Base-by-base conservation (phyloP, 768 basidiomycete species). In the Pilatotrama ljubarskyi region DNA sequence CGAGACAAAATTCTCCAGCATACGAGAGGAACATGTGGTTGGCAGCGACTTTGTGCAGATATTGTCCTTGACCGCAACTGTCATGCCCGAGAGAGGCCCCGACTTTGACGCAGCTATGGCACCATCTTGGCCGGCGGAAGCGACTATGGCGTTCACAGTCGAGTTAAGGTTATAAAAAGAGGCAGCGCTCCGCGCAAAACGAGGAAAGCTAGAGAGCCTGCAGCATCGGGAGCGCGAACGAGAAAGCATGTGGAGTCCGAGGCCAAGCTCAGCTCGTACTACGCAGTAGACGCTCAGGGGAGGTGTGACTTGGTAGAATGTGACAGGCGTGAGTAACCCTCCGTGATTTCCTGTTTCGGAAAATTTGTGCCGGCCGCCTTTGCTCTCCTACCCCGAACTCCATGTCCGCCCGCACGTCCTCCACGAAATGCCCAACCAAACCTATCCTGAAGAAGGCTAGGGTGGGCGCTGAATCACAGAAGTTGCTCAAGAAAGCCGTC, bases 1-100 rank as follows among this genome's bases (percentile, higher is more conserved):
- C 0, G 95, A 85, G 0, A 66, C 72, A 68, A 91, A 97, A 38
- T 82, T 91, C 59, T 77, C 73, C 14, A 98, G 80, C 75, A 95
- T 89, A 1, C 73, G 73, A 0, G 93, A 95, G 2, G 91, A 86
- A 69, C 93, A 93, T 37, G 91, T 90, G 3, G 87, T 88, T 0
- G 84, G 84, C 66, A 87, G 77, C 2, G 74, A 73, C 0, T 70
- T 61, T 0, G 91, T 92, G 51, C 87, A 87, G 55, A 98, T 94
- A 68, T 92, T 93, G 64, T 95, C 93, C 73, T 98, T 97, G 50
- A 96, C 73, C 0, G 86, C 92, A 4, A 96, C 73, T 2, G 73
- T 50, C 82, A 66, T n/a, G 74, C 79, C 56, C 2, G 56, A 17
- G 0, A 63, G 36, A 22, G 56, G 17, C 66, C 61, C 18, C 86